Base-by-base conservation (phyloP, 208 protist genomes). In the Trypanosoma rangeli region DNA sequence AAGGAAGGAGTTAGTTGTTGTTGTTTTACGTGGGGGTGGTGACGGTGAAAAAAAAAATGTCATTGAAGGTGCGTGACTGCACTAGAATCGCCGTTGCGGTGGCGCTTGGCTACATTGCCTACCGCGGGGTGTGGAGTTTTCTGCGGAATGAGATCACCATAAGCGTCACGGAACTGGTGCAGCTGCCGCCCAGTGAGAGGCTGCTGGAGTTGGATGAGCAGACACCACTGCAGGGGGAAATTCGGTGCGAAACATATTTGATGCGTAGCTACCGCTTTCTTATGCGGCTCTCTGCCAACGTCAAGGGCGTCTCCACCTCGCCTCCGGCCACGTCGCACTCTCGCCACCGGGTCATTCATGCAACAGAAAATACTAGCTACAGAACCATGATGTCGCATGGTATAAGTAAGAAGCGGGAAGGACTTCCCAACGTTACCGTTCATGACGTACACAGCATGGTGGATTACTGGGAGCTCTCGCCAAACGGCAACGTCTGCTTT, bases 261-360 rank as follows among this genome's bases (percentile, higher is more conserved):
- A 90, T 92, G 87, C 78, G 76, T 44, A 91, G 89, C 64, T 94
- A 92, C 57, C 89, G 86, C 29, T 87, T 92, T 56, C 56, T 84
- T 9, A 73, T 94, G 37, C 90, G 89, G 64, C 78, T 94, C 24
- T 60, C 77, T 33, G 89, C 82, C 0, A 73, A 78, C 52, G 67
- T 89, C 37, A 72, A 82, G 9, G 70, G 68, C 28, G 69, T 10
- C 26, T 69, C 37, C 26, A 37, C 39, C 26, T 5, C 48, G 3
- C 67, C 48, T 12, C 48, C 46, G n/a, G 52, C 37, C 55, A 20
- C 49, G 28, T 13, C 16, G 70, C 63, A 16, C 28, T 64, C 64
- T 42, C 75, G 69, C 33, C 62, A 67, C 22, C 75, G 65, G 33
- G 68, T 72, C 20, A 49, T 69, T 64, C 68, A 66, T 46, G 35